These are phyloP conservation scores for Adansonia grandidieri DNA, from an alignment of 441 rosid genomes.

Conservation along the genomic window DNA sequence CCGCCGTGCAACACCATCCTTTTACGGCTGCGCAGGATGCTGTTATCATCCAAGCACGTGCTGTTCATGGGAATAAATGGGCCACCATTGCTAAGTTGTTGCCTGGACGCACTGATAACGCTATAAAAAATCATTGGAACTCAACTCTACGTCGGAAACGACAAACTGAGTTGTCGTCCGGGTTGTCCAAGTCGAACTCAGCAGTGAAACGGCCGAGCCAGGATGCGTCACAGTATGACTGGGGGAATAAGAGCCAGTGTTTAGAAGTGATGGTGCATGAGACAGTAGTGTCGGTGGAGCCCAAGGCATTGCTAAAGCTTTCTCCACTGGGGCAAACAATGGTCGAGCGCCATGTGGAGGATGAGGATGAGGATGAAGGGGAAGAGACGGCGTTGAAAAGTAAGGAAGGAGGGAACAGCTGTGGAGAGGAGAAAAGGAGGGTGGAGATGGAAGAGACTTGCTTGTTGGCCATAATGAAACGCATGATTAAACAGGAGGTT, in stretches of 20 bases:
- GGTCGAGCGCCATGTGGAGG: neutral
- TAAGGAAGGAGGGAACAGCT: neutral
- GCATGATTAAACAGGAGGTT: constrained; percentile 54
- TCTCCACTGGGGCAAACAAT: constrained; percentile 51
- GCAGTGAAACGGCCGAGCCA: constrained; percentile 19
- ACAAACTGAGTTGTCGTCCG: constrained; percentile 31
- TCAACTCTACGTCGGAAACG: constrained; percentile 50
- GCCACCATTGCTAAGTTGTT: constrained; percentile 53
- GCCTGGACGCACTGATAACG: constrained; percentile 68
- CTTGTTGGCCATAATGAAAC: constrained; percentile 44
- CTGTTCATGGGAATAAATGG: constrained; percentile 20
- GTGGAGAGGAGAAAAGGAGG: neutral
- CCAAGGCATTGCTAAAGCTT: constrained; percentile 44
- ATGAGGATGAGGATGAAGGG: constrained; percentile 9
- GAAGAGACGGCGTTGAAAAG: neutral
- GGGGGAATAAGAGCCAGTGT: constrained; percentile 39
- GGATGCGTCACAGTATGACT: constrained; percentile 31
- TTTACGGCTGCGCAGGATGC: constrained; percentile 57
- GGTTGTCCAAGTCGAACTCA: constrained; percentile 41
- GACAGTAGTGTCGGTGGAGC: constrained; percentile 24
- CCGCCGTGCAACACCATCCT: constrained; percentile 62
- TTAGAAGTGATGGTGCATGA: constrained; percentile 16
- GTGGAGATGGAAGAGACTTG: constrained; percentile 32
- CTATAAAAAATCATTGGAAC: constrained; percentile 71
- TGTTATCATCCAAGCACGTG: constrained; percentile 50